Percentiles rank a stretch among this genome's conserved stretches.
phyloP scores from a whole-genome alignment of 192 early-diverging fungal genomes.

The Diversispora epigaea region DNA sequence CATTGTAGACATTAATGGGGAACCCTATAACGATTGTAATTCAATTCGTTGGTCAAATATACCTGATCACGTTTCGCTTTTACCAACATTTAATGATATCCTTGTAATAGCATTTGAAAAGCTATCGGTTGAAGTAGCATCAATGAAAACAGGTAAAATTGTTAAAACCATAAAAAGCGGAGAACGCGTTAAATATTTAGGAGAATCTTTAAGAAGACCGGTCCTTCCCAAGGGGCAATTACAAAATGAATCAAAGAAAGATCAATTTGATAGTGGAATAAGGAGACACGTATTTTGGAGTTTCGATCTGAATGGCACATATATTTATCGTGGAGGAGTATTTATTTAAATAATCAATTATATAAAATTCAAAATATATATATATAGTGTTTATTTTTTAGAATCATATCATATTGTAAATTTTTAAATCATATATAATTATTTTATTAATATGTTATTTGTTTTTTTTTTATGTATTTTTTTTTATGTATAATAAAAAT shows the following conservation, averaged over 20 bases:
- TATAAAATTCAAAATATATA: no score
- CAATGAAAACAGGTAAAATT: constrained; percentile 8
- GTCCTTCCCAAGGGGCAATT: not conserved
- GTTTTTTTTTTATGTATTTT: no score
- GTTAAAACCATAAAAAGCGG: not conserved
- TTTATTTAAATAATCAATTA: no score
- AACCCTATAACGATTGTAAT: not conserved
- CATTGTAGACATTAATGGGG: not conserved
- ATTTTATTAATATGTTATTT: no score
- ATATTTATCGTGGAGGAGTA: constrained; percentile 14
- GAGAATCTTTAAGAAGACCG: not conserved
- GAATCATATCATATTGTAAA: no score
- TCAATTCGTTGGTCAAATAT: not conserved
- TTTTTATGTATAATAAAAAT: no score
- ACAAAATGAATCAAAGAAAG: not conserved
- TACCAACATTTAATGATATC: constrained; percentile 11
- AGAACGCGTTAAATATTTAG: not conserved
- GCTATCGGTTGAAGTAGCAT: not conserved
- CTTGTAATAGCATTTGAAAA: not conserved
- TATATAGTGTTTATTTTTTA: no score
- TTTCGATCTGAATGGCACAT: not conserved
- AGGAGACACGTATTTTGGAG: constrained; percentile 16
- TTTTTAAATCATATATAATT: no score
- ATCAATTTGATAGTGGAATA: not conserved
- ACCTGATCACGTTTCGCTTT: not conserved